Conservation (phyloP, 2,329 filamentous ascomycete species). For the Septoria linicola region DNA sequence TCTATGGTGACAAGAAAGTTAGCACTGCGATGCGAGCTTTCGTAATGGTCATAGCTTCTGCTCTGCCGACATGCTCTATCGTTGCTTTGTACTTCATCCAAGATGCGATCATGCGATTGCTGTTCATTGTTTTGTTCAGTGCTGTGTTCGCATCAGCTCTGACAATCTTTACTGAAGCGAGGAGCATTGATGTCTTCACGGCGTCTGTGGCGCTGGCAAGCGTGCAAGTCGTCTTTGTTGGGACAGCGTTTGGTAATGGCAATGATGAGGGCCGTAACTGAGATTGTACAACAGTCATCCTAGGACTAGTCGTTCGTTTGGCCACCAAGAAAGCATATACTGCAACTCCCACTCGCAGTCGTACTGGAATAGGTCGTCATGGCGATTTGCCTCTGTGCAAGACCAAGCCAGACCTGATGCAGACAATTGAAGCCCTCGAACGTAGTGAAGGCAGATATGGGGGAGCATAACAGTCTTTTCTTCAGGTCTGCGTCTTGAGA, state of each 20-base stretch:
- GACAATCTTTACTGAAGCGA: slow-evolving; percentile 28
- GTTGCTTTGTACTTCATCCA: slow-evolving; percentile 31
- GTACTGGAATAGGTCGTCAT: no score
- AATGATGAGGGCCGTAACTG: background rate
- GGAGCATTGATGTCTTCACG: slow-evolving; percentile 31
- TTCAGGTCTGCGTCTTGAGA: no score
- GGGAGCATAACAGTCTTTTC: no score
- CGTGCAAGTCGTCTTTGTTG: slow-evolving; percentile 34
- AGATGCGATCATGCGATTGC: slow-evolving; percentile 19
- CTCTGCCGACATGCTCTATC: slow-evolving; percentile 29
- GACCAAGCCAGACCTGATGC: no score
- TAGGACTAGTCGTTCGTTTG: no score
- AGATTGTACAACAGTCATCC: no score
- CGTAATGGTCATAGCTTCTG: slow-evolving; percentile 25
- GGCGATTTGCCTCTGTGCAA: no score
- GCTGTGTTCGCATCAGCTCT: slow-evolving; percentile 26
- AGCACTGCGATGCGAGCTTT: slow-evolving; percentile 21
- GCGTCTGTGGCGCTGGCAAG: slow-evolving; percentile 28
- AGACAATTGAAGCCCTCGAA: no score
- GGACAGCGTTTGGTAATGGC: slow-evolving; percentile 25
- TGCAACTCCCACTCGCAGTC: no score
- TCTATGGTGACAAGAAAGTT: slow-evolving; percentile 22
- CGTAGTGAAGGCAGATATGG: no score
- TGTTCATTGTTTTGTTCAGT: slow-evolving; percentile 29
- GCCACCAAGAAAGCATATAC: no score